Base-by-base conservation (phyloP, 805 yeast species). In the Candida rishiriensis region DNA sequence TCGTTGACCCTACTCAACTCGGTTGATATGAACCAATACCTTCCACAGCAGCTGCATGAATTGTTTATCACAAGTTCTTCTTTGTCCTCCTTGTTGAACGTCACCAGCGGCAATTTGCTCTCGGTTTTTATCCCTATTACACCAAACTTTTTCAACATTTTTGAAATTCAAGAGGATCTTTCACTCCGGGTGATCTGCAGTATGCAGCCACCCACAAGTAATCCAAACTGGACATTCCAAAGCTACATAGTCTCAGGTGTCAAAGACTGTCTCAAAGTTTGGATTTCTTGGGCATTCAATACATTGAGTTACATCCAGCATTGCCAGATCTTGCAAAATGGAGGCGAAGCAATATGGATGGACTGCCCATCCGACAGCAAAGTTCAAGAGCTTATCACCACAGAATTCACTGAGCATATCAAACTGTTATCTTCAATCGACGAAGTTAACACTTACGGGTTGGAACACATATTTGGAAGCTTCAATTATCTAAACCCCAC, bases 401-500 rank as follows among this genome's bases (percentile, higher is more conserved):
- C 30, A 7, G 49, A 50, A 8, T 51, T 54, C 10, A 31, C 39
- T 21, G 40, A 46, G 35, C 26, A 41, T 9, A 39, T 57, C 3
- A 43, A 50, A 16, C 40, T 34, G 6, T 34, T 41, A 5, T 18
- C 40, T 2, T 34, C 39, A 21, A 35, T 21, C 1, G 54, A 51
- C 1, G 47, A 51, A 15, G 33, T 62, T 6, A 57, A 58, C 39
- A 73, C 70, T 21, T 72, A 61, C 47, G 79, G 74, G 54, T 48
- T 68, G 14, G 57, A 68, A 14, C 68, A 69, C 41, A 64, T 83
- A 3, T 74, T 81, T 48, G 73, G 76, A 42, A 68, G 75, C 13
- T 76, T 74, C 0, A 59, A 66, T 13, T 80, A 78, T 51, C 71
- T 79, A 41, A 64, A 65, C 18, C 55, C 72, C 14, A 73, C 78